Evolutionary conservation across 768 basidiomycete genomes (phyloP).

Genomic region (Clavaria fumosa): DNA sequence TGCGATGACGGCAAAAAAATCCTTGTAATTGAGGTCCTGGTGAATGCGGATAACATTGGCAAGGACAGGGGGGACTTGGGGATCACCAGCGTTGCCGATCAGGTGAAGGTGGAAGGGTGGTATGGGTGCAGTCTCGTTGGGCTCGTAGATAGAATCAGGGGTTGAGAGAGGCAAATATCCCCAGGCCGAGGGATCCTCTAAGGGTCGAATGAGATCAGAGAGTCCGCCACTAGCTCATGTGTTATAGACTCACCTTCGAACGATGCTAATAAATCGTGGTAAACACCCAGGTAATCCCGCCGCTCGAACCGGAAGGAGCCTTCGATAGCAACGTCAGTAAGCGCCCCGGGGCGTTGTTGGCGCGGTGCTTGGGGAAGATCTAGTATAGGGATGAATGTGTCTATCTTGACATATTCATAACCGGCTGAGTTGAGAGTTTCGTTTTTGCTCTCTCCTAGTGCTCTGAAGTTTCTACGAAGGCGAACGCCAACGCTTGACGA

Average conservation of each 20-base stretch:
- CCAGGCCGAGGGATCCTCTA: conserved; percentile 2
- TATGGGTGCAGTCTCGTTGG: background rate
- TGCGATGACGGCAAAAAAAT: background rate
- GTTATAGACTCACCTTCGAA: conserved; percentile 1
- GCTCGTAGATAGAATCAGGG: conserved; percentile 2
- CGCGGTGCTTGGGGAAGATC: background rate
- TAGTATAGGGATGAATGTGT: background rate
- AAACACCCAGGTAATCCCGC: background rate
- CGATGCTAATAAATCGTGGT: conserved; percentile 1
- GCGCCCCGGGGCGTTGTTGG: background rate
- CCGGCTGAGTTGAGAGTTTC: conserved; percentile 1
- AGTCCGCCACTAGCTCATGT: background rate
- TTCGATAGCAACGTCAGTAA: background rate
- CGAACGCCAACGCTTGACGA: background rate
- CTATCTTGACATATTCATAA: conserved; percentile 4
- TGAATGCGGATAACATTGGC: conserved; percentile 1
- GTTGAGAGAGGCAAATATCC: conserved; percentile 2
- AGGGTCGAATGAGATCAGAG: background rate
- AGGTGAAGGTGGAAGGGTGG: conserved; percentile 3
- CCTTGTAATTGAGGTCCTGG: background rate
- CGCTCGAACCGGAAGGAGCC: conserved; percentile 2
- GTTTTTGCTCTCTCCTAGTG: background rate
- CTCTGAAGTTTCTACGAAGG: background rate
- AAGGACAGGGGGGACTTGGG: background rate
- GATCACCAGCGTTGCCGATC: conserved; percentile 4